Conservation (phyloP, 768 basidiomycete genomes). For the Exidia glandulosa region DNA sequence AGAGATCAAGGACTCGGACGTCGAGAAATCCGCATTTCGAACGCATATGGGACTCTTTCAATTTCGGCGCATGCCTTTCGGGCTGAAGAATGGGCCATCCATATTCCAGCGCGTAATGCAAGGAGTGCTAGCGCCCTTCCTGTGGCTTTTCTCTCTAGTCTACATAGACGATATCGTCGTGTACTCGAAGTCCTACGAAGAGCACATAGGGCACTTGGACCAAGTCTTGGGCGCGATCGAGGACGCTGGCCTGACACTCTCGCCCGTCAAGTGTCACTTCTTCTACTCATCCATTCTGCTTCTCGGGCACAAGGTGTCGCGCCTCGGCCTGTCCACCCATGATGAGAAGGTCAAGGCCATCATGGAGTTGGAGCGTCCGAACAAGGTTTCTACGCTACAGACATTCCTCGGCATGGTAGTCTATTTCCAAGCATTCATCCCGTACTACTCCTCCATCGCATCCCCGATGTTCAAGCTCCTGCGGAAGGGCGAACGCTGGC, state of each 20-base stretch:
- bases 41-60: constrained; percentile 30
- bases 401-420: constrained; percentile 28
- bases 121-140: constrained; percentile 16
- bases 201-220: constrained; percentile 16
- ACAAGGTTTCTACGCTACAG: constrained; percentile 18
- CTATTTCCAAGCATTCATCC: constrained; percentile 26
- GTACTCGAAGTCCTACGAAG: constrained; percentile 16
- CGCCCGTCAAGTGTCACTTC: constrained; percentile 25
- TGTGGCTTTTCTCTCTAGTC: too few species aligned
- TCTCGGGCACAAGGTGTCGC: constrained; percentile 19
- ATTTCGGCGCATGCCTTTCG: constrained; percentile 32
- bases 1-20: constrained; percentile 16
- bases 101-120: constrained; percentile 40
- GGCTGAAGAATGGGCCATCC: constrained; percentile 20
- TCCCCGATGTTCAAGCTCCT: too few species aligned
- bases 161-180: constrained; percentile 32
- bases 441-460: too few species aligned
- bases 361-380: constrained; percentile 14
- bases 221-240: constrained; percentile 14
- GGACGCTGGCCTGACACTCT: constrained; percentile 20
- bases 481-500: too few species aligned
- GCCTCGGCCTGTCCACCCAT: constrained; percentile 27
- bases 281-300: constrained; percentile 22
- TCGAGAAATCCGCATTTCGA: constrained; percentile 26
- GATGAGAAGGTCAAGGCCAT: constrained; percentile 27